These are phyloP conservation scores for Cyclanthera cordifolia DNA, from an alignment of 306 rosid genomes.

Conservation along the genomic window DNA sequence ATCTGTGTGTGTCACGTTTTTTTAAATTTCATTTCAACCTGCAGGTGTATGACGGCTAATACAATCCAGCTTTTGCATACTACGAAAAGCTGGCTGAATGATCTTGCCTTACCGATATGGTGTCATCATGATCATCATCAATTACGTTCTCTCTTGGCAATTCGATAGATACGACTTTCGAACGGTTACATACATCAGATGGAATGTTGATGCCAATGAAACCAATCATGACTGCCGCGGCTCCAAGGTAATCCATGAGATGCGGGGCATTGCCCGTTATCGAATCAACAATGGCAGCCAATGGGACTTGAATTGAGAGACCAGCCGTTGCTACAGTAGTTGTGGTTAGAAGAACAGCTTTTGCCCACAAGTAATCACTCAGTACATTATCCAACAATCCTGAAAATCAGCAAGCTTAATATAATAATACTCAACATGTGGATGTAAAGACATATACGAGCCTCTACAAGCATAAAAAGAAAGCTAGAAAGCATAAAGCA, in stretches of 20 bases:
- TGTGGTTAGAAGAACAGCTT: conserved; percentile 92
- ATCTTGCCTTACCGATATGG: background rate
- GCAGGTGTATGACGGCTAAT: background rate
- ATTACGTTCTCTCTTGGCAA: conserved; percentile 27
- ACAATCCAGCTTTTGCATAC: background rate
- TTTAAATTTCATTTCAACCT: background rate
- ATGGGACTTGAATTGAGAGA: conserved; percentile 84
- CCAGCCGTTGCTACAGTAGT: conserved; percentile 96
- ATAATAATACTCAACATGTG: background rate
- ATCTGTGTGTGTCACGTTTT: background rate
- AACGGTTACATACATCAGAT: conserved; percentile 29
- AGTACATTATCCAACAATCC: conserved; percentile 90
- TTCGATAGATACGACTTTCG: conserved; percentile 31
- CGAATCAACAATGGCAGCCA: conserved; percentile 82
- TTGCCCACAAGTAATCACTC: conserved; percentile 93
- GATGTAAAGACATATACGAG: background rate
- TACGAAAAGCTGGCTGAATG: background rate
- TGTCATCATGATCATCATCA: background rate
- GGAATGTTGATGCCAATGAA: conserved; percentile 84
- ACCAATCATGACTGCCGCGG: conserved; percentile 67
- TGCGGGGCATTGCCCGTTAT: conserved; percentile 66
- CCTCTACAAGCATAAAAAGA: background rate
- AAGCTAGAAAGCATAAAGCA: too few species aligned
- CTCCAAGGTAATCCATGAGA: conserved; percentile 70
- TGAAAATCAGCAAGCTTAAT: conserved; percentile 10